phyloP scores from a whole-genome alignment of 2,329 filamentous ascomycete genomes.

The Xylaria sp. region DNA sequence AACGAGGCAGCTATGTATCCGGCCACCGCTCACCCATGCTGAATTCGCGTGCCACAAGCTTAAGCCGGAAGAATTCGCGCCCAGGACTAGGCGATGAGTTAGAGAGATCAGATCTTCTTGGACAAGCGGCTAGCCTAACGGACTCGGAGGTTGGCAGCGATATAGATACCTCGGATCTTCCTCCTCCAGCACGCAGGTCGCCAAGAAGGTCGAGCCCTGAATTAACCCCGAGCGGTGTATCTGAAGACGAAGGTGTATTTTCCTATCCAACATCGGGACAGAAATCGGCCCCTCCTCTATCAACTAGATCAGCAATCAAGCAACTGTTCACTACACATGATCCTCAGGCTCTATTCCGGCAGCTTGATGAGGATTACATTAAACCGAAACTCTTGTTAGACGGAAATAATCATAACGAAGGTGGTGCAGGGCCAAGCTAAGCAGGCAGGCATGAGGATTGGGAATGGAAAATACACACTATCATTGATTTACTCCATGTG shows the following conservation, averaged over 20 bases:
- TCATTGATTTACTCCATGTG: slow-evolving; percentile 25
- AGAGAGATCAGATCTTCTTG: slow-evolving; percentile 68
- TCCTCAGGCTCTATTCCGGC: slow-evolving; percentile 87
- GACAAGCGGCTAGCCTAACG: slow-evolving; percentile 56
- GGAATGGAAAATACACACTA: slow-evolving; percentile 31
- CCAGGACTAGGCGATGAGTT: slow-evolving; percentile 55
- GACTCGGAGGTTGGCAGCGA: slow-evolving; percentile 72
- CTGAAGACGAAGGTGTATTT: slow-evolving; percentile 49
- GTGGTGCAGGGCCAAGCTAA: slow-evolving; percentile 42
- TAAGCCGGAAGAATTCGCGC: slow-evolving; percentile 64
- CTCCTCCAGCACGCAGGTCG: slow-evolving; percentile 65
- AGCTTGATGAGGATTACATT: slow-evolving; percentile 95
- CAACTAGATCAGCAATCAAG: slow-evolving; percentile 78
- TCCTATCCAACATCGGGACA: slow-evolving; percentile 51
- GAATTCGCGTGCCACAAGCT: slow-evolving; percentile 56
- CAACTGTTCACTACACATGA: slow-evolving; percentile 88
- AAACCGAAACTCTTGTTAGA: slow-evolving; percentile 91
- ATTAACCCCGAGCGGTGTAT: slow-evolving; percentile 46
- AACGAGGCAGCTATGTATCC: slow-evolving; percentile 62
- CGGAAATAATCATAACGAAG: slow-evolving; percentile 58
- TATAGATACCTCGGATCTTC: slow-evolving; percentile 73
- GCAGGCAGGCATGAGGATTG: slow-evolving; percentile 20
- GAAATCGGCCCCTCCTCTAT: slow-evolving; percentile 60
- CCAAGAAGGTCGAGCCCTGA: slow-evolving; percentile 55
- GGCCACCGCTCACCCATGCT: slow-evolving; percentile 61